Percentiles rank a stretch among this genome's conserved stretches.
Conservation (phyloP, 805 yeast species). For the Monosporozyma siamensis region DNA sequence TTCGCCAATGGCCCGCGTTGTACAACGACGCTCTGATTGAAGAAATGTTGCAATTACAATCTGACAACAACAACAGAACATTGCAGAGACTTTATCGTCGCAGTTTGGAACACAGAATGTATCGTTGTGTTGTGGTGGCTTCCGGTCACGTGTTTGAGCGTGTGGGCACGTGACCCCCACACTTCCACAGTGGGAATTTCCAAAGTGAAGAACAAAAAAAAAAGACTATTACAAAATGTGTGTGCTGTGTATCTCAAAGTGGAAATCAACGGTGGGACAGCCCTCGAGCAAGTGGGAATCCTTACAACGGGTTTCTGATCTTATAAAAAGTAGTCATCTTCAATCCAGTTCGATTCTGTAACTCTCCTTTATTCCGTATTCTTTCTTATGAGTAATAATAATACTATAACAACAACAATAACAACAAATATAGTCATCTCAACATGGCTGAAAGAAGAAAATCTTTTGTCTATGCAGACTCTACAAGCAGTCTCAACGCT, state of each 20-base stretch:
- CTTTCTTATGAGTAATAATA: too few species aligned
- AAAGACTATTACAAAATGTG: background rate
- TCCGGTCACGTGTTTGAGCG: background rate
- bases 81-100: background rate
- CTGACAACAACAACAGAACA: background rate
- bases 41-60: background rate
- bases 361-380: too few species aligned
- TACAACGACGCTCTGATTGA: background rate
- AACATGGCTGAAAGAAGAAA: slow-evolving; percentile 5
- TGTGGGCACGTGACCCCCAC: background rate
- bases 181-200: background rate
- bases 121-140: too few species aligned
- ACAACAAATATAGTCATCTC: background rate
- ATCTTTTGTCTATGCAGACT: slow-evolving; percentile 1
- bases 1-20: slow-evolving; percentile 2
- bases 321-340: too few species aligned
- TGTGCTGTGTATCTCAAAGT: background rate
- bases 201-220: background rate
- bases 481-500: background rate
- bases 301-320: too few species aligned
- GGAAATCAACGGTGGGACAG: too few species aligned
- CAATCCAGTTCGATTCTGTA: background rate
- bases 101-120: background rate
- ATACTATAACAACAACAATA: too few species aligned
- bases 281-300: too few species aligned